Evolutionary conservation across 306 rosid species (phyloP).

Genomic region (Macrotyloma uniflorum): DNA sequence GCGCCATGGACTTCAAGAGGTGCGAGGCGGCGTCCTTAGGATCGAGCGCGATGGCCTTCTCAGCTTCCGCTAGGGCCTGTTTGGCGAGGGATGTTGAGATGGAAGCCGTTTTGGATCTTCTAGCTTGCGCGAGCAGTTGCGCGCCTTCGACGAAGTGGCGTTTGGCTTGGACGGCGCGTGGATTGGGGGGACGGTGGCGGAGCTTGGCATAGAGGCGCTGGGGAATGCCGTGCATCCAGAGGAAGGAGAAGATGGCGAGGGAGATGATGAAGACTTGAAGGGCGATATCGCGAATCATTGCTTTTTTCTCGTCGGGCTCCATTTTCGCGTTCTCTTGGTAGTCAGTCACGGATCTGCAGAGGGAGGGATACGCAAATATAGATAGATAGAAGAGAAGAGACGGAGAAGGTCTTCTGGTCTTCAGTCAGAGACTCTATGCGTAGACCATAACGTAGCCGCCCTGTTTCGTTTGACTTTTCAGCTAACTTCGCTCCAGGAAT

Average conservation of each 20-base stretch:
- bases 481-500: neutral
- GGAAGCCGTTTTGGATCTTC: slow-evolving; percentile 49
- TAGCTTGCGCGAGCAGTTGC: slow-evolving; percentile 71
- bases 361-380: too few relatives aligned
- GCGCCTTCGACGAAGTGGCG: slow-evolving; percentile 84
- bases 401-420: neutral
- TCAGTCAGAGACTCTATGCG: neutral
- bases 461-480: neutral
- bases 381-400: neutral
- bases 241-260: slow-evolving; percentile 49
- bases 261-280: slow-evolving; percentile 63
- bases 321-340: neutral
- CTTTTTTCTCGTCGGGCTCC: slow-evolving; percentile 32
- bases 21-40: slow-evolving; percentile 88
- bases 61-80: slow-evolving; percentile 68
- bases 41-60: slow-evolving; percentile 66
- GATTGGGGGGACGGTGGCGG: slow-evolving; percentile 60
- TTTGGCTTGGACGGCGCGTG: slow-evolving; percentile 59
- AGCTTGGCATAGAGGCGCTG: slow-evolving; percentile 49
- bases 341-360: neutral
- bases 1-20: slow-evolving; percentile 73
- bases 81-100: slow-evolving; percentile 38
- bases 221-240: slow-evolving; percentile 68
- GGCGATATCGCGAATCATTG: slow-evolving; percentile 59
- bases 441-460: neutral